These are phyloP conservation scores for Tetracentron sinense DNA, from an alignment of 164 flowering plant species.

Conservation along the genomic window DNA sequence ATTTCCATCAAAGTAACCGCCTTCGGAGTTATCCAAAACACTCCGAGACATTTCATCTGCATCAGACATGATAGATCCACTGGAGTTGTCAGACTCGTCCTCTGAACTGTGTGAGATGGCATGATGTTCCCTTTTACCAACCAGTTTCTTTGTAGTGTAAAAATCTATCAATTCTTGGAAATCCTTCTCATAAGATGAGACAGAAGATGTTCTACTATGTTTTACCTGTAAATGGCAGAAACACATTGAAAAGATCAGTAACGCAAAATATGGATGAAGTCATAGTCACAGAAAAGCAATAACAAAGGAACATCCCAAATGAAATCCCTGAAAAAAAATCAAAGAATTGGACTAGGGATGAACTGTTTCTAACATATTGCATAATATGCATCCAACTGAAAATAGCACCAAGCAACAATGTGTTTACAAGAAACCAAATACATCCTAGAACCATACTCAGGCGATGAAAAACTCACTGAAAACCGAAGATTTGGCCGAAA, in stretches of 20 bases:
- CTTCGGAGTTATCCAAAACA: constrained; percentile 26
- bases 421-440: not conserved
- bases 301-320: not conserved
- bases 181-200: constrained; percentile 56
- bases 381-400: not conserved
- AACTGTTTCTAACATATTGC: not conserved
- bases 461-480: constrained; percentile 44
- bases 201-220: constrained; percentile 64
- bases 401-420: not conserved
- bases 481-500: constrained; percentile 83
- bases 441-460: not conserved
- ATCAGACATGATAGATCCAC: constrained; percentile 25
- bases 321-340: not conserved
- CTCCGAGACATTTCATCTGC: constrained; percentile 16
- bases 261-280: not conserved
- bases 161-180: constrained; percentile 51
- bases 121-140: constrained; percentile 18
- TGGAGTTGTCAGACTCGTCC: constrained; percentile 27
- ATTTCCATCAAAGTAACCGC: constrained; percentile 23
- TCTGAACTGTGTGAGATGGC: constrained; percentile 19
- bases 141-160: constrained; percentile 35
- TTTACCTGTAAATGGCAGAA: constrained; percentile 53
- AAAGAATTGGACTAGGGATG: not conserved
- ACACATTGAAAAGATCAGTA: not conserved
- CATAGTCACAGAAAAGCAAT: not conserved